A percentile compares a stretch with the other conserved stretches of the same genome.
Evolutionary conservation across 192 early-diverging fungal genomes (phyloP).

Genomic region (Jimgerdemannia flammicorona): DNA sequence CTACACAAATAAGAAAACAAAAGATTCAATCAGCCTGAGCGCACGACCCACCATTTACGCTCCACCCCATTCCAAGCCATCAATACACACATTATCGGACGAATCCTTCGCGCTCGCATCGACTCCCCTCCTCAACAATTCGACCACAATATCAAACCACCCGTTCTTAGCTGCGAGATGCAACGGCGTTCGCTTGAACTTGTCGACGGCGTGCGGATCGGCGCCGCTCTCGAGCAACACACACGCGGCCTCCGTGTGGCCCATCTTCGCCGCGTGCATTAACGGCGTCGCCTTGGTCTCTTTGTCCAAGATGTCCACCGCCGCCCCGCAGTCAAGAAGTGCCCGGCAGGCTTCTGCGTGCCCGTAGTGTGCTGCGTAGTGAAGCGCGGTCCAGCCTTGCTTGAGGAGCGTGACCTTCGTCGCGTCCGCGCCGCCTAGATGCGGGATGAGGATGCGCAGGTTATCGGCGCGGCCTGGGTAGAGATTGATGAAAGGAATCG

Average conservation of each 20-base stretch:
- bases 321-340: constrained; percentile 35
- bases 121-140: constrained; percentile 37
- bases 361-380: constrained; percentile 35
- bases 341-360: constrained; percentile 31
- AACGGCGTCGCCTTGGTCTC: constrained; percentile 25
- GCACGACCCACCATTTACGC: too few species aligned
- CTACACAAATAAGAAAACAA: background rate
- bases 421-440: constrained; percentile 7
- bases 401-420: constrained; percentile 37
- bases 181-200: constrained; percentile 19
- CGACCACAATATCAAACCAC: constrained; percentile 32
- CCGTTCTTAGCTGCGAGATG: constrained; percentile 40
- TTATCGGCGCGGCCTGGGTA: background rate
- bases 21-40: too few species aligned
- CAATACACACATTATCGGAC: constrained; percentile 25
- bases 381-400: constrained; percentile 28
- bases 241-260: constrained; percentile 20
- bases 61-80: too few species aligned
- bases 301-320: constrained; percentile 28
- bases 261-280: constrained; percentile 22
- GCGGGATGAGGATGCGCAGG: background rate
- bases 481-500: constrained; percentile 11
- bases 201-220: constrained; percentile 17
- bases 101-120: constrained; percentile 41
- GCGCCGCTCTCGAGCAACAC: constrained; percentile 26